A percentile compares a stretch with the other conserved stretches of the same genome.
phyloP scores from a whole-genome alignment of 2,329 filamentous ascomycete species.

The Simplicillium sp. region DNA sequence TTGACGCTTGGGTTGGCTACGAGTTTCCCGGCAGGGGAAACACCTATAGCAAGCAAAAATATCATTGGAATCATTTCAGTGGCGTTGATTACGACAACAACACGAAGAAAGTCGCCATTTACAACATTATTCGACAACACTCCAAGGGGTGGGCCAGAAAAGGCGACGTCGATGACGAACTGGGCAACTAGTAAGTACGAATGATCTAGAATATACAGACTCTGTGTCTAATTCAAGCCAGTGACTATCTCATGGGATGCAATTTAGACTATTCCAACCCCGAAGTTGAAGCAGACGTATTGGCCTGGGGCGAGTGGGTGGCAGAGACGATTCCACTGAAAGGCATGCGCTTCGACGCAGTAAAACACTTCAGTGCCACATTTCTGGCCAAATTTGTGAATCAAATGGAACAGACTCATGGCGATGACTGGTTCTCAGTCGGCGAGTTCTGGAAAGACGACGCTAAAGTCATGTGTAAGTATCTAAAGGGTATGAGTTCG shows the following conservation, averaged over 20 bases:
- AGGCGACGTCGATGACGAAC: slow-evolving; percentile 48
- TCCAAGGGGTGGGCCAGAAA: slow-evolving; percentile 55
- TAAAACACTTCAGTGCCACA: slow-evolving; percentile 60
- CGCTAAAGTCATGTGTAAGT: slow-evolving; percentile 19
- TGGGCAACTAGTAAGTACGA: slow-evolving; percentile 41
- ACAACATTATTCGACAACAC: slow-evolving; percentile 51
- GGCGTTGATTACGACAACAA: slow-evolving; percentile 58
- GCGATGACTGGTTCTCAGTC: slow-evolving; percentile 24
- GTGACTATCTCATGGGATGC: slow-evolving; percentile 61
- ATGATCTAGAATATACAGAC: slow-evolving; percentile 46
- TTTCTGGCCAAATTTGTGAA: slow-evolving; percentile 58
- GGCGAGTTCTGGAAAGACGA: slow-evolving; percentile 29
- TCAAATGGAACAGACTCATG: slow-evolving; percentile 37
- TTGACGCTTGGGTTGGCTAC: slow-evolving; percentile 61
- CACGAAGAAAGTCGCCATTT: slow-evolving; percentile 52
- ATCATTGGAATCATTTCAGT: slow-evolving; percentile 61
- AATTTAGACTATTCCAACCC: slow-evolving; percentile 56
- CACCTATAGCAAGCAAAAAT: slow-evolving; percentile 53
- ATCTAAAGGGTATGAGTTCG: slow-evolving; percentile 35
- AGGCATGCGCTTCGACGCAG: slow-evolving; percentile 62
- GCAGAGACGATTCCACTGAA: slow-evolving; percentile 47
- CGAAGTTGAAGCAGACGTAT: slow-evolving; percentile 54
- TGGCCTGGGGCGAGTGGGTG: slow-evolving; percentile 61
- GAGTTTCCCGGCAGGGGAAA: slow-evolving; percentile 55
- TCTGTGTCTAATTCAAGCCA: slow-evolving; percentile 27